These are phyloP conservation scores for Sechiopsis laciniata DNA, from an alignment of 306 rosid species.

Conservation along the genomic window DNA sequence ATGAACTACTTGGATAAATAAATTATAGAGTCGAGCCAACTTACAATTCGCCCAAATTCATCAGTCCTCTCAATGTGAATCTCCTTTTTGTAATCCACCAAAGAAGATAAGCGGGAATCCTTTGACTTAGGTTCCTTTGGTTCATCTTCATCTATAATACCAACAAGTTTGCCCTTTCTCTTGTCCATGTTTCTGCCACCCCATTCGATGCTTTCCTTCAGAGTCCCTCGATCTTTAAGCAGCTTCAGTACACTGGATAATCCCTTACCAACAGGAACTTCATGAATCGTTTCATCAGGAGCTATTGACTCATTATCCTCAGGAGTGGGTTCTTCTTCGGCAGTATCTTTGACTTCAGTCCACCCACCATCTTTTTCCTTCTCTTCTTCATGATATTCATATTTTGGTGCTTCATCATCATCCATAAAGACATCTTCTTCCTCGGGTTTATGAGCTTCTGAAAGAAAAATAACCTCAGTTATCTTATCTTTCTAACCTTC, in stretches of 20 bases:
- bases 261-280: constrained; percentile 84
- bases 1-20: not conserved
- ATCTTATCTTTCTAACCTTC: not conserved
- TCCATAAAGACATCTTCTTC: constrained; percentile 84
- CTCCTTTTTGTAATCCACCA: constrained; percentile 53
- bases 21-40: constrained; percentile 27
- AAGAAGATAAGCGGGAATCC: constrained; percentile 43
- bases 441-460: constrained; percentile 84
- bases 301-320: constrained; percentile 55
- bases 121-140: constrained; percentile 39
- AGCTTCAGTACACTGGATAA: constrained; percentile 76
- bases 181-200: constrained; percentile 99
- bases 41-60: constrained; percentile 89
- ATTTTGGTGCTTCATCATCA: constrained; percentile 58
- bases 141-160: constrained; percentile 62
- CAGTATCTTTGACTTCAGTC: constrained; percentile 71
- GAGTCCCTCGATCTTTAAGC: constrained; percentile 86
- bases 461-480: constrained; percentile 24
- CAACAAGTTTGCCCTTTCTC: constrained; percentile 89
- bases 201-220: constrained; percentile 87
- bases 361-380: constrained; percentile 66
- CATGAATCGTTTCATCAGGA: constrained; percentile 87
- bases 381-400: constrained; percentile 40
- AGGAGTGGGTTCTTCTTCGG: constrained; percentile 35
- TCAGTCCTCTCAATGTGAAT: constrained; percentile 90